These are phyloP conservation scores for Glycine latifolia DNA, from an alignment of 306 rosid genomes.

Conservation along the genomic window DNA sequence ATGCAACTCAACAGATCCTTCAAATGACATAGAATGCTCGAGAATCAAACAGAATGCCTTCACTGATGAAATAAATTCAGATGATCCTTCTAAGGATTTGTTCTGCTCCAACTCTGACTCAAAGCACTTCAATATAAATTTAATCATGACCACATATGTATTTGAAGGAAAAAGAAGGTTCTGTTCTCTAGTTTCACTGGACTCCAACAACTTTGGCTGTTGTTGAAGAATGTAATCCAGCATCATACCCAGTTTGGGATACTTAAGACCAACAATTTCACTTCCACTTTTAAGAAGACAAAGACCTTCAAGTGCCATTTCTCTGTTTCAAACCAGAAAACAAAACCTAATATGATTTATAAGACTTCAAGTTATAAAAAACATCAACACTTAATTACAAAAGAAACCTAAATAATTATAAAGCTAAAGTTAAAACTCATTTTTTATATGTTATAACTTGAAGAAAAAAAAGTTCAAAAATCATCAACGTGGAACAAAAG, in stretches of 20 bases:
- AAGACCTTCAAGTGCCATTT: constrained; percentile 94
- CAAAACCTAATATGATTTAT: constrained; percentile 27
- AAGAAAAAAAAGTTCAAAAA: constrained; percentile 28
- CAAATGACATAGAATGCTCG: constrained; percentile 90
- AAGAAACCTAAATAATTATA: constrained; percentile 11
- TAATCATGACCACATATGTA: constrained; percentile 78
- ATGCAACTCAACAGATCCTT: constrained; percentile 92
- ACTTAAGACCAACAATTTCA: constrained; percentile 52
- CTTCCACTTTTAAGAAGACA: constrained; percentile 60
- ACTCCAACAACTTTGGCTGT: constrained; percentile 75
- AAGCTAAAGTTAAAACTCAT: constrained; percentile 14
- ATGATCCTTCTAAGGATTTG: constrained; percentile 54
- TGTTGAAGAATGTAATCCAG: constrained; percentile 76
- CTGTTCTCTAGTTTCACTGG: constrained; percentile 74
- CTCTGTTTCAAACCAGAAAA: constrained; percentile 60
- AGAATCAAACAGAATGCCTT: constrained; percentile 72
- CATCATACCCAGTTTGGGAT: constrained; percentile 82
- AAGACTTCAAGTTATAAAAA: constrained; percentile 18
- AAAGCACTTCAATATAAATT: constrained; percentile 82
- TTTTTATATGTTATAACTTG: constrained; percentile 26
- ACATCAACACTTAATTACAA: constrained; percentile 31
- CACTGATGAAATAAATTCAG: constrained; percentile 64
- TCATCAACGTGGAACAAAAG: constrained; percentile 24
- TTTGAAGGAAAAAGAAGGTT: constrained; percentile 75
- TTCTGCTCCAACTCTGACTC: constrained; percentile 70